Evolutionary conservation across 306 rosid genomes (phyloP), one percentile per base, ranked within the genome.

Genomic region (Casuarina glauca): DNA sequence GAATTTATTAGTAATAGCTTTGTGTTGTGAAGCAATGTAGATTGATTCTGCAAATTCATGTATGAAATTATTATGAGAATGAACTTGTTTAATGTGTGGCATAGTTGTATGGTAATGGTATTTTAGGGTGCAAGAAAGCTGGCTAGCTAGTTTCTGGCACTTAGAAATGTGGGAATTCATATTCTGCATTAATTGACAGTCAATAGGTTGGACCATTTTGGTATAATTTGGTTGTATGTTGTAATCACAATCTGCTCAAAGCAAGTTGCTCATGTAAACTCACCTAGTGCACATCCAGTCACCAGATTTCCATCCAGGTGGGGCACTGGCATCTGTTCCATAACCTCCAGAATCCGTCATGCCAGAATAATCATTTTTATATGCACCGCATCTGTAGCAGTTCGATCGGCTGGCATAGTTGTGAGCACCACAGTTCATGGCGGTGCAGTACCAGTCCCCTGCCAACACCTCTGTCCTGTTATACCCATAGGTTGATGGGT

Each of bases 261-360:
- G 51, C 45, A 62, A 50, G 69, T 70, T 67, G 76, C 7, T 46
- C 17, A 61, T 13, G 57, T 19, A 7, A 78, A 85, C 79, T 61
- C 63, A 87, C 99, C 97, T 91, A 44, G 83, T 77, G 85, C 99
- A 96, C 78, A 88, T 44, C 99, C 99, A 96, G 83, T 96, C 99
- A 19, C 99, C 99, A 45, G 84, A 15, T 90, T 96, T 96, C 99
- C 99, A 96, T 74, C 99, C 99, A 4, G 99, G 97, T 3, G 96
- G 97, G 46, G 82, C 79, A 78, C 82, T 85, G 78, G 82, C 58
- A 60, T 84, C 93, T 69, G 92, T 84, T 53, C 83, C 92, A 84
- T 86, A 86, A 50, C 81, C 84, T 74, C 72, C 91, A 13, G 93
- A 80, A 61, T 52, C 84, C 32, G 83, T 70, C 83, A 83, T 70